Evolutionary conservation across 805 yeast species (phyloP), one percentile per base, ranked within the genome.

Genomic region (Yarrowia sp.): DNA sequence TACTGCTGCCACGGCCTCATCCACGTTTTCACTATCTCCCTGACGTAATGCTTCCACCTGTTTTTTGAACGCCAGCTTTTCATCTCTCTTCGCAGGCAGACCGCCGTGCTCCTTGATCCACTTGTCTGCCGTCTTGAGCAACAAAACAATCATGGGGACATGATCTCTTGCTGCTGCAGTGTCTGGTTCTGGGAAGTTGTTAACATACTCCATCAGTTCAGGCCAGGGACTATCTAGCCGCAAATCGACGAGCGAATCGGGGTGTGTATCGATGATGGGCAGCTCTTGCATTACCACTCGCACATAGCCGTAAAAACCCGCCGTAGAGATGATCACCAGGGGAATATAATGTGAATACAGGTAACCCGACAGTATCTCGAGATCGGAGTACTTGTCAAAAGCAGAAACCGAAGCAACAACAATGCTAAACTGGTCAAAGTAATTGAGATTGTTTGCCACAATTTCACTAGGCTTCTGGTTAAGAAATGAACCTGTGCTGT

Each of bases 211-310:
- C 43, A 76, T 75, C 9, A 92, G 76, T 71, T 90, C 92, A 0
- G 81, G 77, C 97, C 97, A 94, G 0, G 95, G 90, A 2, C 64
- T 50, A 69, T 86, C 87, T 2, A 92, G 76, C 64, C 96, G 78
- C 68, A 92, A 77, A 72, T 91, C 97, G 33, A 82, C 85, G 2
- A 87, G 73, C 9, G 84, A 79, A 40, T 80, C 86, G 0, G 87
- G 86, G 75, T 92, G 96, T 0, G 97, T 85, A 69, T 93, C 93
- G 15, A 91, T 68, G 1, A 91, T 84, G n/a, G 87, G 84, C 72
- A 86, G 85, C 71, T 87, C 91, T 34, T 73, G 75, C n/a, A 84
- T 75, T 39, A 84, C 77, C 4, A 89, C 73, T 49, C 86, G 79
- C 5, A 90, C 70, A 17, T 81, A 77, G 0, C 92, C 92, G 74